These are phyloP conservation scores for Eudorina sp. DNA, from an alignment of 139 green algal genomes.

Conservation along the genomic window DNA sequence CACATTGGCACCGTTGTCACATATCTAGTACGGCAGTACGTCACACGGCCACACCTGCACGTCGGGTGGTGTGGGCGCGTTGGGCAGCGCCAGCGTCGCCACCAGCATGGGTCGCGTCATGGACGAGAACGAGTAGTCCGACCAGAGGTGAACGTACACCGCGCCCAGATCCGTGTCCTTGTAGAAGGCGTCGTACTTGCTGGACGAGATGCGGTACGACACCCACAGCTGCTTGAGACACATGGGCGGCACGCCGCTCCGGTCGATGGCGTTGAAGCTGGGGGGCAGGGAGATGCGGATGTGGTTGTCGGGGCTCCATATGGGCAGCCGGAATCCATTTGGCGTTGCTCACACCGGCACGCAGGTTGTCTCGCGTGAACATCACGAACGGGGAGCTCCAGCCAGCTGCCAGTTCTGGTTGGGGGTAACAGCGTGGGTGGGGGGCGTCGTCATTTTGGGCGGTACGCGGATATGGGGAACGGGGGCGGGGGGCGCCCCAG, in stretches of 20 bases:
- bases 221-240: slow-evolving; percentile 28
- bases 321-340: background rate
- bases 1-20: background rate
- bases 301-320: background rate
- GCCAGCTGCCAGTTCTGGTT: slow-evolving; percentile 35
- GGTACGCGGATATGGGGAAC: too few species aligned
- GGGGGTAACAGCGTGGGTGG: background rate
- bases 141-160: slow-evolving; percentile 19
- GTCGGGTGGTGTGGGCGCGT: slow-evolving; percentile 1
- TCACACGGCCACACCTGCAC: background rate
- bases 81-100: background rate
- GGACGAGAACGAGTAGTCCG: background rate
- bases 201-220: slow-evolving; percentile 9
- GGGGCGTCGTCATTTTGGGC: too few species aligned
- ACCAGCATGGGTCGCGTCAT: background rate
- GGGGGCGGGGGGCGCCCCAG: too few species aligned
- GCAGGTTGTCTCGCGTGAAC: background rate
- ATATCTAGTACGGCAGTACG: background rate
- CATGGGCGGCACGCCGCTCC: slow-evolving; percentile 14
- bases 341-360: background rate
- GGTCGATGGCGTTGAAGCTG: background rate
- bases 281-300: slow-evolving; percentile 13
- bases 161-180: slow-evolving; percentile 1
- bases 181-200: slow-evolving; percentile 29
- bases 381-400: slow-evolving; percentile 40